These are phyloP conservation scores for Orbilia javanica DNA, from an alignment of 2,329 filamentous ascomycete genomes.

Conservation along the genomic window DNA sequence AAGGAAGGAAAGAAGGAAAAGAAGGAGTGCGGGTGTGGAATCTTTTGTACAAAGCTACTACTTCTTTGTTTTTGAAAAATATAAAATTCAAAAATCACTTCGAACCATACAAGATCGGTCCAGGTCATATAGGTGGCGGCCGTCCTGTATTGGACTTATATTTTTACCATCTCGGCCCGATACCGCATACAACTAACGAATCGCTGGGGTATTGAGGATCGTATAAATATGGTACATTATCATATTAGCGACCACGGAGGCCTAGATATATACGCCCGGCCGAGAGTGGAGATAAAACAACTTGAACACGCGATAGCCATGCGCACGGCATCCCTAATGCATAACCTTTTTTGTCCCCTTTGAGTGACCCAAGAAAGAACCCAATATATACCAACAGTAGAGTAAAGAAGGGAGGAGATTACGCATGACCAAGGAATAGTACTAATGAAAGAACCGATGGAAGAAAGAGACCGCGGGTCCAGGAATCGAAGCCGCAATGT, in stretches of 20 bases:
- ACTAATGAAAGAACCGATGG: not conserved
- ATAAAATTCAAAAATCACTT: slow-evolving; percentile 7
- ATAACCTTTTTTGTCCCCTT: not conserved
- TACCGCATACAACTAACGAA: not conserved
- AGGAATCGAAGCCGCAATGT: not conserved
- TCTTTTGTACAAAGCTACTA: slow-evolving; percentile 8
- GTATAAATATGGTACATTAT: not conserved
- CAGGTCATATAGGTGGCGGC: not conserved
- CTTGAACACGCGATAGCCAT: not conserved
- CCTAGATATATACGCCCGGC: slow-evolving; percentile 1
- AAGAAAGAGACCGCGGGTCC: slow-evolving; percentile 3
- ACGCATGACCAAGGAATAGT: not conserved
- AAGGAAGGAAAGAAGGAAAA: not conserved
- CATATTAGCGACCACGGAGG: not conserved
- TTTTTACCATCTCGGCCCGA: not conserved
- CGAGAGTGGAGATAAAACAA: slow-evolving; percentile 10
- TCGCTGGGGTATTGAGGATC: not conserved
- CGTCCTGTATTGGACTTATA: not conserved
- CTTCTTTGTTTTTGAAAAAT: not conserved
- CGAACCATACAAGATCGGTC: not conserved
- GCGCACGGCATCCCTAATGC: not conserved
- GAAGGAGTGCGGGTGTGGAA: not conserved
- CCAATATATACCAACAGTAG: not conserved
- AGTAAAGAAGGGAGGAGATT: slow-evolving; percentile 8
- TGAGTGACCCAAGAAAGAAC: not conserved